These are phyloP conservation scores for Tuber calosporum DNA, from an alignment of 495 filamentous ascomycete species.

Conservation along the genomic window DNA sequence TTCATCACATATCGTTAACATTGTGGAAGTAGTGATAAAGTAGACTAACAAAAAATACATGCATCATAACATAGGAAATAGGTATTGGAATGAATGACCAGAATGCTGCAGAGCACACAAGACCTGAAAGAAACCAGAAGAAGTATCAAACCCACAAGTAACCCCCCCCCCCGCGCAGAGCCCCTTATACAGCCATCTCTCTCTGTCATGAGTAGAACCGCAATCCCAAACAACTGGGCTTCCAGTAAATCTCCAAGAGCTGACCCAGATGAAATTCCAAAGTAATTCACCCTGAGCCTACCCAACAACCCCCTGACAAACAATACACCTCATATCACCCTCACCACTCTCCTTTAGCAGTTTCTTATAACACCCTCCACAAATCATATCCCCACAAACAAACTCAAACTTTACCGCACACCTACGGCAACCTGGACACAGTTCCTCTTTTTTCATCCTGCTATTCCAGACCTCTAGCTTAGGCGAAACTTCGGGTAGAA, in stretches of 20 bases:
- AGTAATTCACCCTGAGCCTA: neutral
- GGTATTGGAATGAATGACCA: neutral
- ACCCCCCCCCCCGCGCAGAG: too few species aligned
- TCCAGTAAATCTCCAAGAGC: neutral
- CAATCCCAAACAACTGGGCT: neutral
- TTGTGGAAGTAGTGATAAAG: neutral
- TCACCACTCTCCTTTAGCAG: neutral
- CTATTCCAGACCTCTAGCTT: neutral
- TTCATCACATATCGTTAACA: neutral
- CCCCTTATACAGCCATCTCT: neutral
- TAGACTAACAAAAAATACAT: neutral
- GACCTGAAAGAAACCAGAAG: neutral
- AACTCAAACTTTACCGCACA: neutral
- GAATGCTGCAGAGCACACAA: neutral
- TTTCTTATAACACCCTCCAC: neutral
- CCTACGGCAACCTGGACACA: neutral
- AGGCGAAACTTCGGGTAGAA: neutral
- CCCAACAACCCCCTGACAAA: neutral
- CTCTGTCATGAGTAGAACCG: neutral
- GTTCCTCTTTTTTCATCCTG: neutral
- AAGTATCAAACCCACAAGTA: neutral
- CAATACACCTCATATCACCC: neutral
- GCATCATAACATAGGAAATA: neutral
- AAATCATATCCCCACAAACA: conserved; percentile 5
- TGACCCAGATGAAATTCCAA: neutral